Conservation (phyloP, 768 basidiomycete species). For the Tulasnella sp. region DNA sequence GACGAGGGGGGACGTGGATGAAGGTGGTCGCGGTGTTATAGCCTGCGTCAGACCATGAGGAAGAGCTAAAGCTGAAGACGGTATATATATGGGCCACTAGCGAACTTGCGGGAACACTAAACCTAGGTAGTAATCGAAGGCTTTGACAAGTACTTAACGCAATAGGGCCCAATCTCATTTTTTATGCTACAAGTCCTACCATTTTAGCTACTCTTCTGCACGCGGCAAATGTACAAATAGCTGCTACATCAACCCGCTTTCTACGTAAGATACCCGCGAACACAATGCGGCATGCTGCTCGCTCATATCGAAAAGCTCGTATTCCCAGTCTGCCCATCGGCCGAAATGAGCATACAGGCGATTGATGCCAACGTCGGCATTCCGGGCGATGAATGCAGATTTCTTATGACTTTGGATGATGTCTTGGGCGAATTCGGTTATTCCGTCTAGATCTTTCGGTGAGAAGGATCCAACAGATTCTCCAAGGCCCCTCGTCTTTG, state of each 20-base stretch:
- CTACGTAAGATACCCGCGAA: neutral
- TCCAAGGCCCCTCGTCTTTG: neutral
- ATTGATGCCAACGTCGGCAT: slow-evolving; percentile 1
- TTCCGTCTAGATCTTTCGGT: neutral
- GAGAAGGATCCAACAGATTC: neutral
- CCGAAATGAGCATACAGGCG: neutral
- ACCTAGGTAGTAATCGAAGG: too few species aligned
- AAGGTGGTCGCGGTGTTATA: too few species aligned
- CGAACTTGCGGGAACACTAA: too few species aligned
- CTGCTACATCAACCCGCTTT: neutral
- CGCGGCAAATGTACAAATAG: neutral
- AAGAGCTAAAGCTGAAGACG: too few species aligned
- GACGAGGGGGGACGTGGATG: too few species aligned
- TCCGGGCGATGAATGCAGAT: neutral
- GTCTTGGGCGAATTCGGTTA: neutral
- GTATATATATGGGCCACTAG: too few species aligned
- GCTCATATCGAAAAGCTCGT: neutral
- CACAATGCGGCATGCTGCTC: neutral
- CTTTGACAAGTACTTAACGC: too few species aligned
- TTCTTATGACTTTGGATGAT: neutral
- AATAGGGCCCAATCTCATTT: too few species aligned
- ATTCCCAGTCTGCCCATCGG: neutral
- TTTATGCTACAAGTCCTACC: too few species aligned
- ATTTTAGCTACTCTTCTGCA: too few species aligned
- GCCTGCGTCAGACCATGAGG: too few species aligned